Evolutionary conservation across 352 stramenopile species (phyloP), one percentile per base, ranked within the genome.

Genomic region (Globisporangium viniferum): DNA sequence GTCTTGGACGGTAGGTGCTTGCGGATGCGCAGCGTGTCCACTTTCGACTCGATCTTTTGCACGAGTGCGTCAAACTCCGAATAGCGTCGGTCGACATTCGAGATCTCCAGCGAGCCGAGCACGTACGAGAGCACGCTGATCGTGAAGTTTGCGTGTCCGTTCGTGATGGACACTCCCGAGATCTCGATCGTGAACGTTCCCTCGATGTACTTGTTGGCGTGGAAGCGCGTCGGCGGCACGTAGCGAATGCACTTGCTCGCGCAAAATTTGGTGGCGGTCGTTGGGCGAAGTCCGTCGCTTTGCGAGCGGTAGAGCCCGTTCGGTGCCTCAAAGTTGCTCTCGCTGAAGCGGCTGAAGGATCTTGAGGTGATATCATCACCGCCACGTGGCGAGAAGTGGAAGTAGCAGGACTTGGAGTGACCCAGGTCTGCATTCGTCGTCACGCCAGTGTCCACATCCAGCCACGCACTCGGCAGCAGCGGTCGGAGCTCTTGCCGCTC

Each of bases 171-270:
- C 14, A 93, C 77, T 20, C 79, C 75, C 2, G 82, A 82, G 46
- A 93, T 82, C 64, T 93, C 83, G 20, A 92, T 79, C 0, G 87
- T 93, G 66, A 94, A 94, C 2, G 75, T 76, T 9, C 84, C 82
- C 5, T 86, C 76, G 0, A 59, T 75, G n/a, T 68, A 73, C n/a
- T 72, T 73, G 7, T 89, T 73, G 4, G 77, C 41, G 22, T 74
- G 39, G 84, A 86, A 94, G 29, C 71, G 78, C 10, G 64, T 71
- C 0, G 87, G 83, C 41, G 78, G 70, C 18, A 94, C 60, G 58
- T 84, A 94, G 27, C 74, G 79, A 22, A 86, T 89, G 62, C 87
- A 94, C 66, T 85, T 66, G 62, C 70, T 63, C 48, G 51, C 27
- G 15, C 62, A 57, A 22, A 31, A 66, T 15, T 31, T 62, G 35